Conservation (phyloP, 2,329 filamentous ascomycete species). For the Aspergillus chevalieri region DNA sequence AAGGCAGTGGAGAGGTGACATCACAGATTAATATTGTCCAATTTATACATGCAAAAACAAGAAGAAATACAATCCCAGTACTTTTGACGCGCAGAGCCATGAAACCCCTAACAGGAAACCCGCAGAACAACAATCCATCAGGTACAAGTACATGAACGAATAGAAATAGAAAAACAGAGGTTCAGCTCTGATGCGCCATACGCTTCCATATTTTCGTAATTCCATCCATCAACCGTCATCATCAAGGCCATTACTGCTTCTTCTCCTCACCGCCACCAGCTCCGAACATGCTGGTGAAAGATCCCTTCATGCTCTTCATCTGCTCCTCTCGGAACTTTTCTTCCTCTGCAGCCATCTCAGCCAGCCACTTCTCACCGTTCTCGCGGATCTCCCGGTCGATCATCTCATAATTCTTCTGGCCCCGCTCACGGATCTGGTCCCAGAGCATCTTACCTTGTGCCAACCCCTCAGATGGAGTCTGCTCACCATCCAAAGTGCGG, state of each 20-base stretch:
- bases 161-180: slow-evolving; percentile 8
- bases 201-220: slow-evolving; percentile 1
- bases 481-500: slow-evolving; percentile 59
- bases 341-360: slow-evolving; percentile 81
- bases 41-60: not conserved
- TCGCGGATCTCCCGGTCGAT: slow-evolving; percentile 87
- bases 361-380: slow-evolving; percentile 92
- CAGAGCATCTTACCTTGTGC: slow-evolving; percentile 95
- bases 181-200: slow-evolving; percentile 4
- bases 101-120: slow-evolving; percentile 4
- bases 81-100: not conserved
- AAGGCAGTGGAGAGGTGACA: not conserved
- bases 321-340: slow-evolving; percentile 86
- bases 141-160: slow-evolving; percentile 15
- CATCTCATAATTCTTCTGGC: slow-evolving; percentile 80
- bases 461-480: slow-evolving; percentile 67
- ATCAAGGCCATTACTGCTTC: slow-evolving; percentile 1
- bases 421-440: slow-evolving; percentile 86
- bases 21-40: not conserved
- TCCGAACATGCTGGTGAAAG: slow-evolving; percentile 56
- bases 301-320: slow-evolving; percentile 85
- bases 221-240: slow-evolving; percentile 1
- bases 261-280: slow-evolving; percentile 24
- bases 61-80: not conserved
- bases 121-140: slow-evolving; percentile 24